These are phyloP conservation scores for Fraxinus quadrangulata DNA, from an alignment of 257 asterid genomes.

Conservation along the genomic window DNA sequence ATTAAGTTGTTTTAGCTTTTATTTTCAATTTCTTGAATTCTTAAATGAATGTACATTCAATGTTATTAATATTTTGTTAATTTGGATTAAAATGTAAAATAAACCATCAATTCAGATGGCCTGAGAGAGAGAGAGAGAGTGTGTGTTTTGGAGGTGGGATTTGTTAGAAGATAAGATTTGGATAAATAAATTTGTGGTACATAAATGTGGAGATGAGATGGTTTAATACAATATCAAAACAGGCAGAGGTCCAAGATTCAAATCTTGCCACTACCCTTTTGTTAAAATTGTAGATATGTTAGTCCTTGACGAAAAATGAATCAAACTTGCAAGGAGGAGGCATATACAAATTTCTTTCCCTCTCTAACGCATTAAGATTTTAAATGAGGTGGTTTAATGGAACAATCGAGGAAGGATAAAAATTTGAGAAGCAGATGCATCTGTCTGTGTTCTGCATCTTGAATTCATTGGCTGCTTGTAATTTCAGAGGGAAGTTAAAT, in stretches of 20 bases:
- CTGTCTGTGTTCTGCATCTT: neutral
- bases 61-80: neutral
- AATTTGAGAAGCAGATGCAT: neutral
- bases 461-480: neutral
- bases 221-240: neutral
- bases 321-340: neutral
- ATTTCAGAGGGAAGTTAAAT: neutral
- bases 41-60: neutral
- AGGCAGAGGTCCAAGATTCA: no score
- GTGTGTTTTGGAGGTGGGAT: neutral
- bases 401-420: neutral
- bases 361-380: neutral
- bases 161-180: neutral
- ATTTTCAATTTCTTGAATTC: neutral
- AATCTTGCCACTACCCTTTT: no score
- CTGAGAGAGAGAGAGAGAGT: no score
- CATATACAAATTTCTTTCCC: neutral
- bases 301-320: neutral
- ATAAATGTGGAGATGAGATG: neutral
- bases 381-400: neutral
- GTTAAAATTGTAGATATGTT: neutral
- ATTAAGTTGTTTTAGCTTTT: conserved; percentile 11
- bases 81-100: neutral
- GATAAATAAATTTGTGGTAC: neutral
- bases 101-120: neutral